These are phyloP conservation scores for Aegilops speltoides DNA, from an alignment of 176 grass and related monocot species.

Conservation along the genomic window DNA sequence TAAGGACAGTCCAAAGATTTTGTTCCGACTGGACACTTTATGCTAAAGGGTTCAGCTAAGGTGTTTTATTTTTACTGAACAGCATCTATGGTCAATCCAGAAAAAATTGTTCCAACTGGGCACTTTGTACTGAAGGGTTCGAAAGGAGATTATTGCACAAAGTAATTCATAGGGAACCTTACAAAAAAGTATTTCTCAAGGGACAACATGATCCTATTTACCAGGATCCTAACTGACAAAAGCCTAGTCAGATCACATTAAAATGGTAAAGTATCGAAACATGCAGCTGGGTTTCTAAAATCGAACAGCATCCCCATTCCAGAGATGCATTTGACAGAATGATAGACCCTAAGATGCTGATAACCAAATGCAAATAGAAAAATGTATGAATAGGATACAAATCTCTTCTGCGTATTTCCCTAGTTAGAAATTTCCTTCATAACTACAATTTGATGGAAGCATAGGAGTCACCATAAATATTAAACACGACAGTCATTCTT, in stretches of 20 bases:
- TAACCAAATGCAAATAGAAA: constrained; percentile 6
- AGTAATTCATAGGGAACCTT: not conserved
- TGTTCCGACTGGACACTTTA: not conserved
- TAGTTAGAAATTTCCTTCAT: not conserved
- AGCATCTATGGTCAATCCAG: not conserved
- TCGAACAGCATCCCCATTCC: not conserved
- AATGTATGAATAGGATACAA: not conserved
- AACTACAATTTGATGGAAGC: too few relatives aligned
- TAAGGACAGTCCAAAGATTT: not conserved
- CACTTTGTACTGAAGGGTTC: not conserved
- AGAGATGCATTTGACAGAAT: not conserved
- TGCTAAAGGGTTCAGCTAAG: not conserved
- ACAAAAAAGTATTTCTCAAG: not conserved
- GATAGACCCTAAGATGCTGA: not conserved
- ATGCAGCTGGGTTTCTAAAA: not conserved
- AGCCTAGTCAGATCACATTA: constrained; percentile 2
- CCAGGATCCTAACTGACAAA: not conserved
- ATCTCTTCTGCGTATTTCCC: not conserved
- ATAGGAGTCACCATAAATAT: too few relatives aligned
- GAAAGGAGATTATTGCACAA: not conserved
- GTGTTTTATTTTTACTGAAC: not conserved
- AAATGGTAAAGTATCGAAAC: not conserved
- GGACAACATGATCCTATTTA: not conserved
- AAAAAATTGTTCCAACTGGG: not conserved
- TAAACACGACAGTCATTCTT: not conserved